Base-by-base conservation (phyloP, 352 stramenopile species). In the Globisporangium nunn region DNA sequence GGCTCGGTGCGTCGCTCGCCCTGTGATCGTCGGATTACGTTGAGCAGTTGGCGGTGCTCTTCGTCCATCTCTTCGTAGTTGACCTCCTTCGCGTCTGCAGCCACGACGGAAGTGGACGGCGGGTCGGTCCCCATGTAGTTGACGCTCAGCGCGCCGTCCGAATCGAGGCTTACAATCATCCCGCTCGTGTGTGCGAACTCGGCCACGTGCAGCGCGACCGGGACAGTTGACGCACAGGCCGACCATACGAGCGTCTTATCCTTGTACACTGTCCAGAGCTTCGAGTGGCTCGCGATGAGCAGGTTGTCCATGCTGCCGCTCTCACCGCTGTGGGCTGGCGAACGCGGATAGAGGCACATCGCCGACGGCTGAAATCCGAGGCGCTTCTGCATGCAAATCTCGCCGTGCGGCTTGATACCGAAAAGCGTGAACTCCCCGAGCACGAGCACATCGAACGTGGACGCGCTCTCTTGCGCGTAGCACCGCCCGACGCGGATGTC, bases 41-140 rank as follows among this genome's bases (percentile, higher is more conserved):
- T 87, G 14, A 96, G 71, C 15, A 97, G 62, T 48, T 85, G 71
- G 15, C 87, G 81, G 47, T 96, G 85, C 61, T 96, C 89, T 52
- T 92, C 83, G 54, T 97, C 88, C 69, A 96, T 95, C 56, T 95
- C 85, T 54, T 94, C 87, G 52, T 96, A 96, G 58, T 96, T 93
- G 43, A 97, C 67, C 30, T 95, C 85, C 49, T 95, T 95, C 17
- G 69, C 72, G 35, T 88, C 78, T 2, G 76, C 59, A 0, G 71
- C 69, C 11, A 88, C 78, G 4, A 95, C 73, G 1, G 85, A 68
- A 18, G 80, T 85, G 2, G 84, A 88, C 14, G 85, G 86, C 17
- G 88, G 87, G 52, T 97, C 87, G 1, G 88, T 97, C 12, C 88
- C 88, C 68, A 96, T 84, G 64, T 96, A 96, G 61, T 85, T 92